phyloP scores from a whole-genome alignment of 1,139 yeast species.

The Kodamaea plutei region DNA sequence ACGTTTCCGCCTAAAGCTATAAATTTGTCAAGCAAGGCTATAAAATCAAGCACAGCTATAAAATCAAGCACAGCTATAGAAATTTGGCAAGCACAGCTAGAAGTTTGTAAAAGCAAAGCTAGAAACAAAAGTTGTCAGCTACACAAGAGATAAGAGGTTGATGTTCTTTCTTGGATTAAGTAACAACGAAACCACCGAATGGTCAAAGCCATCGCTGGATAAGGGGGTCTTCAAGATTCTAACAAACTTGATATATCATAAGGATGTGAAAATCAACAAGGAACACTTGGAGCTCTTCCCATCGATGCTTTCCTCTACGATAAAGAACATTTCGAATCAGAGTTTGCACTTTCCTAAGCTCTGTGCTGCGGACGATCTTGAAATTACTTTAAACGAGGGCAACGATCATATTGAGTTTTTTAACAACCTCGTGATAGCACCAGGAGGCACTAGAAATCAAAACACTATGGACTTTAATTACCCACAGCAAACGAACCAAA shows the following conservation, averaged over 20 bases:
- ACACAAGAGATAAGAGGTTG: no score
- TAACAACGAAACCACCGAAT: no score
- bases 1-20: no score
- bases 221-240: conserved; percentile 13
- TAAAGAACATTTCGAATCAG: conserved; percentile 10
- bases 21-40: no score
- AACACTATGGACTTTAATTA: not conserved
- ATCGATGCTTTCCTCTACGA: conserved; percentile 5
- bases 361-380: conserved; percentile 18
- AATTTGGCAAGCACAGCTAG: no score
- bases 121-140: no score
- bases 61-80: no score
- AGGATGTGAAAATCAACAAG: conserved; percentile 4
- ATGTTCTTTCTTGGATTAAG: no score
- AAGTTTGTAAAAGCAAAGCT: no score
- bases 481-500: not conserved
- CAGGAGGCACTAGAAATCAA: no score
- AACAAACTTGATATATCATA: conserved; percentile 13
- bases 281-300: conserved; percentile 10
- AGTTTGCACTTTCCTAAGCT: conserved; percentile 11
- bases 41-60: no score
- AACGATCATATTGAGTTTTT: conserved; percentile 17
- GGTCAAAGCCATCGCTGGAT: not conserved
- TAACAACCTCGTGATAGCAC: conserved; percentile 3
- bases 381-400: conserved; percentile 12